Evolutionary conservation across 108 stramenopile genomes (phyloP).

Genomic region (Pseudonitzschia multiseries): DNA sequence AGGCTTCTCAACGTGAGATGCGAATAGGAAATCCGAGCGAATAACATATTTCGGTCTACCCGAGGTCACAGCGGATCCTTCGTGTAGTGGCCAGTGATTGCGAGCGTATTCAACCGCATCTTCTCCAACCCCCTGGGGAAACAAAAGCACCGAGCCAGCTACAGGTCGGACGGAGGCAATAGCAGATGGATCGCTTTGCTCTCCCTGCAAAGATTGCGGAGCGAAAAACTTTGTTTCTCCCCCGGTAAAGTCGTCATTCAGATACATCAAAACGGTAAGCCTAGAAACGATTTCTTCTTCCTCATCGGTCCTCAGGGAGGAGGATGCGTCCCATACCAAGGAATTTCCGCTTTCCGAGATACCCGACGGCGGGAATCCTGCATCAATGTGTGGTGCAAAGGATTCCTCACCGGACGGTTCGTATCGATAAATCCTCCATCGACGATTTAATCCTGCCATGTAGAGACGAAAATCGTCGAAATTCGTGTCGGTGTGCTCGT

Average conservation of each 20-base stretch:
- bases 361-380: conserved; percentile 83
- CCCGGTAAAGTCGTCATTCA: conserved; percentile 86
- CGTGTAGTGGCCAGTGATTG: conserved; percentile 72
- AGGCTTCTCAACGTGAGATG: conserved; percentile 31
- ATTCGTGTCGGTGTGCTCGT: conserved; percentile 5
- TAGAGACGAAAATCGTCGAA: conserved; percentile 29
- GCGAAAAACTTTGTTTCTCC: conserved; percentile 82
- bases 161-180: conserved; percentile 70
- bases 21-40: conserved; percentile 81
- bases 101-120: conserved; percentile 77
- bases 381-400: conserved; percentile 89
- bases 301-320: not conserved
- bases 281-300: conserved; percentile 59
- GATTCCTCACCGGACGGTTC: conserved; percentile 49
- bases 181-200: not conserved
- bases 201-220: conserved; percentile 11
- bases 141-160: conserved; percentile 68
- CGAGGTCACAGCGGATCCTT: conserved; percentile 70
- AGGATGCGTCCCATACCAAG: conserved; percentile 49
- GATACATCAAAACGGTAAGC: conserved; percentile 78
- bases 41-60: conserved; percentile 83
- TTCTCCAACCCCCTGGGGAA: conserved; percentile 82
- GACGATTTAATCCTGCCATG: conserved; percentile 70
- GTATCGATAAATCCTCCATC: conserved; percentile 82
- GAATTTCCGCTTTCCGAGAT: conserved; percentile 47